Evolutionary conservation across 2,329 filamentous ascomycete species (phyloP), one percentile per base, ranked within the genome.

Genomic region (Cladorrhinum sp.): DNA sequence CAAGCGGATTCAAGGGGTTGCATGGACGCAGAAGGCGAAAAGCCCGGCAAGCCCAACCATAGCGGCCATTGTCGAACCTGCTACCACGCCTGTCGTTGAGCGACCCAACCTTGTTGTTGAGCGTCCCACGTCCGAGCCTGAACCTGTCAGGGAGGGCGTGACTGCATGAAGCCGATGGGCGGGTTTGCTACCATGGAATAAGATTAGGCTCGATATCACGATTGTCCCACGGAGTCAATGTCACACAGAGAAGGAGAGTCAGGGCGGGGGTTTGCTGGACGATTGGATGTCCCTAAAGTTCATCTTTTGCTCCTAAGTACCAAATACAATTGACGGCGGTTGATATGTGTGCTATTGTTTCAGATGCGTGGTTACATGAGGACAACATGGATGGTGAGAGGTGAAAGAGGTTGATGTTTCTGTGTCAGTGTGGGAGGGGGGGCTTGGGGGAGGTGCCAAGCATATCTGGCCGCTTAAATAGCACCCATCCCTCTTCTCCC

Each of bases 1-100:
- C 68, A 82, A 89, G 36, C 83, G 84, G 36, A 84, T 93, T n/a
- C 87, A 92, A 76, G 85, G 79, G 3, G 89, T 88, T n/a, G 87
- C 87, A 65, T 8, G 7, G 42, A 46, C 12, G n/a, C 7, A 46
- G n/a, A 46, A 14, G 16, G 16, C 5, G 42, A 46, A 21, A 46
- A 20, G 7, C 36, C 6, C 12, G n/a, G 16, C 42, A 46, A 12
- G 10, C n/a, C 6, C 42, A 46, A 21, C 6, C 18, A 21, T 46
- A 2, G 42, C 16, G 2, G 16, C 42, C n/a, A 21, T 20, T 46
- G 42, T 46, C 16, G 42, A 46, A 18, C 42, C 42, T 46, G 42
- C n/a, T 46, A 9, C n/a, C 6, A 3, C 3, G 16, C 42, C n/a
- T 46, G 16, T 20, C n/a, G 42, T 16, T 16, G 33, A 36, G 33